Evolutionary conservation across 352 stramenopile species (phyloP), one percentile per base, ranked within the genome.

Genomic region (Pythium aphanidermatum): DNA sequence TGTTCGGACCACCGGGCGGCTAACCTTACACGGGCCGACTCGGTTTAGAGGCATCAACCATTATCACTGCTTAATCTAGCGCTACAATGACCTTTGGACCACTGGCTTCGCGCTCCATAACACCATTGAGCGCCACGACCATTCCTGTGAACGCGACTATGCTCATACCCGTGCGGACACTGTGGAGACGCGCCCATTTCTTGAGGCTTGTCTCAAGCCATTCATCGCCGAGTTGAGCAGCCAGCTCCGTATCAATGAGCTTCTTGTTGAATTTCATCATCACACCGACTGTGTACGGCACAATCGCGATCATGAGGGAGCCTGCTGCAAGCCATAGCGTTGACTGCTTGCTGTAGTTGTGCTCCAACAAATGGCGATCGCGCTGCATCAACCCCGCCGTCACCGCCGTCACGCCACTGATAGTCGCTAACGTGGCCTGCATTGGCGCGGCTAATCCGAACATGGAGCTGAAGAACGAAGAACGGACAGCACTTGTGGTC

Each of bases 391-490:
- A 31, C 28, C 54, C 43, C n/a, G 33, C 44, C 13, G 40, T 23
- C 12, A 70, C 17, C 4, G 65, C 55, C 9, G 46, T 54, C 6
- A 35, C 38, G 31, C 65, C 57, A 17, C 60, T 65, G 16, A 65
- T 8, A 4, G 58, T 24, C 12, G 56, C 43, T 5, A 58, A 29
- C 2, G 54, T 31, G 0, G 42, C 46, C 31, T 71, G 53, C 29
- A 66, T 23, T 2, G 28, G 33, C 2, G 60, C 55, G 14, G 58
- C 65, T 7, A 17, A 13, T 9, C 25, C 21, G 24, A 69, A 69
- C 57, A 71, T 69, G 16, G 29, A 14, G 5, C 41, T 28, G 45
- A 74, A 74, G 29, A 69, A 69, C 14, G 53, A 29, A 3, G 40
- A 41, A 16, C 60, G 58, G 14, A 53, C 14, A 20, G 42, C 47